Conservation (phyloP, 2,329 filamentous ascomycete species). For the Elsinoe necatrix region DNA sequence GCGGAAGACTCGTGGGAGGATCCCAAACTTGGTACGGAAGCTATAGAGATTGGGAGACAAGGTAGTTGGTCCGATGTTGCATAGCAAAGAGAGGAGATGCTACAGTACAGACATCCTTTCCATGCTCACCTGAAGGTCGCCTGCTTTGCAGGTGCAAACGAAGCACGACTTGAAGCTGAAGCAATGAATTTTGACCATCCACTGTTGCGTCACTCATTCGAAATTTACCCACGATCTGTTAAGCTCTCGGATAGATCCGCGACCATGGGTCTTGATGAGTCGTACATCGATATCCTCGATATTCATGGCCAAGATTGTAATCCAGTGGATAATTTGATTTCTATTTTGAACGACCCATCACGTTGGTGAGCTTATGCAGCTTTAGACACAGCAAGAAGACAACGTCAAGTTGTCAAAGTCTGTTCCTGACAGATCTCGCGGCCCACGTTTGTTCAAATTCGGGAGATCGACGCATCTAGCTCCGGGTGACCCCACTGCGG, state of each 20-base stretch:
- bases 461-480: not conserved
- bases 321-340: too few relatives aligned
- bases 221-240: not conserved
- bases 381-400: not conserved
- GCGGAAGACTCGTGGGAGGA: not conserved
- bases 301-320: too few relatives aligned
- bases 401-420: not conserved
- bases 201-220: conserved; percentile 1
- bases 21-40: not conserved
- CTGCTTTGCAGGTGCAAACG: not conserved
- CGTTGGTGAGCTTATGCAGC: not conserved
- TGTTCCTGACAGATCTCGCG: not conserved
- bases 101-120: not conserved
- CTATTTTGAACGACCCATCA: too few relatives aligned
- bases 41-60: not conserved
- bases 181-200: not conserved
- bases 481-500: not conserved
- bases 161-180: not conserved
- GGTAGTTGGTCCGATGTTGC: not conserved
- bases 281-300: too few relatives aligned
- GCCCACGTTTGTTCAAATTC: not conserved
- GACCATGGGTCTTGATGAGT: not conserved
- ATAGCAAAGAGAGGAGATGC: not conserved
- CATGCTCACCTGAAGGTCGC: not conserved
- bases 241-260: conserved; percentile 12